A percentile compares a stretch with the other conserved stretches of the same genome.
Evolutionary conservation across 2,329 filamentous ascomycete genomes (phyloP).

Genomic region (Fusarium pseudocircinatum): DNA sequence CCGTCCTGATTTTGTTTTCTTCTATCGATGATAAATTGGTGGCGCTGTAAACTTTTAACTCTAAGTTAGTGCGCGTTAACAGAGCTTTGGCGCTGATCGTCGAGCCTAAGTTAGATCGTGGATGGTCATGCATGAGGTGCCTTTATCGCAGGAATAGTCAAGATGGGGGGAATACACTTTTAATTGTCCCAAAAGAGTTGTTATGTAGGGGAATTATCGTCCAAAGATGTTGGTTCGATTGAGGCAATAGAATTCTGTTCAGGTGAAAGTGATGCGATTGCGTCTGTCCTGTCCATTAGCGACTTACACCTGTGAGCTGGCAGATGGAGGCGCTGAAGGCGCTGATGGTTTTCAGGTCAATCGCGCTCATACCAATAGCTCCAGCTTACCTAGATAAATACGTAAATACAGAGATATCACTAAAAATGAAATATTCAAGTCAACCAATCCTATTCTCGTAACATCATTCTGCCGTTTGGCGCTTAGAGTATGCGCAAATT

Average conservation of each 20-base stretch:
- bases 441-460: too few species aligned
- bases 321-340: not conserved
- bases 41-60: not conserved
- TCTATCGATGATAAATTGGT: too few species aligned
- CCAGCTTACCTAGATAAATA: not conserved
- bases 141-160: not conserved
- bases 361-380: not conserved
- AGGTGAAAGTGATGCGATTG: not conserved
- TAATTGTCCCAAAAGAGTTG: too few species aligned
- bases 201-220: too few species aligned
- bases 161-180: too few species aligned
- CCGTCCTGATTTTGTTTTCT: not conserved
- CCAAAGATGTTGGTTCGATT: too few species aligned
- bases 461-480: too few species aligned
- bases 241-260: accelerated
- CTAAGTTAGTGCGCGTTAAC: not conserved
- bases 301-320: not conserved
- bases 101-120: not conserved
- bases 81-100: not conserved
- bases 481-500: too few species aligned
- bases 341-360: not conserved
- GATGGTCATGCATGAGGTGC: not conserved
- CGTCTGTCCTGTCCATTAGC: too few species aligned
- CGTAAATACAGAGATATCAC: not conserved
- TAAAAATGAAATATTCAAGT: not conserved